phyloP scores from a whole-genome alignment of 768 basidiomycete genomes.

The Amanita pseudoporphyria region DNA sequence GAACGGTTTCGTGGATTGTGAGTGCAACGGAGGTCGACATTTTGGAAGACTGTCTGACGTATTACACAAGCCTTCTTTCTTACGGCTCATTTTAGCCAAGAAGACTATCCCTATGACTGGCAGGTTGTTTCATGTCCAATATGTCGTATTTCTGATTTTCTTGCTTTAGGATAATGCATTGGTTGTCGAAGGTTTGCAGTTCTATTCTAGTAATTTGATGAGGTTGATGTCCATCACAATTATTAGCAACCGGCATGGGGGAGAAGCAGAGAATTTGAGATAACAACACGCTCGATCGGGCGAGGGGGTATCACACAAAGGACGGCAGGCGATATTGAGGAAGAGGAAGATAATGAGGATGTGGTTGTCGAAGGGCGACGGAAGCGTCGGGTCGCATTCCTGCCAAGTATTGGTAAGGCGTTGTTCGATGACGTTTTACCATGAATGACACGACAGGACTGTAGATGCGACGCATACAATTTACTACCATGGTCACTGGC shows the following conservation, averaged over 20 bases:
- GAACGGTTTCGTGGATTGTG: slow-evolving; percentile 87
- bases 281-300: slow-evolving; percentile 67
- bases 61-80: slow-evolving; percentile 63
- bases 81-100: slow-evolving; percentile 82
- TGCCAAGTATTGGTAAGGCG: slow-evolving; percentile 69
- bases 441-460: neutral
- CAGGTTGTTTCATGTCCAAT: slow-evolving; percentile 20
- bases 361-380: slow-evolving; percentile 55
- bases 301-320: slow-evolving; percentile 56
- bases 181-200: slow-evolving; percentile 62
- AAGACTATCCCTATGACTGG: slow-evolving; percentile 86
- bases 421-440: slow-evolving; percentile 8
- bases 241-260: slow-evolving; percentile 88
- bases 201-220: neutral
- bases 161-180: slow-evolving; percentile 71
- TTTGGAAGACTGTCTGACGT: neutral
- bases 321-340: slow-evolving; percentile 70
- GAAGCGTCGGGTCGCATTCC: slow-evolving; percentile 75
- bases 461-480: slow-evolving; percentile 82
- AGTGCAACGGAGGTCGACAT: neutral
- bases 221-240: neutral
- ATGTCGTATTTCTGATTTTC: slow-evolving; percentile 8
- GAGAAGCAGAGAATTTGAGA: slow-evolving; percentile 81
- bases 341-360: slow-evolving; percentile 51
- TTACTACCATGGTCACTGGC: slow-evolving; percentile 85